These are phyloP conservation scores for Hyphopichia fennica DNA, from an alignment of 1,139 yeast species.

Conservation along the genomic window DNA sequence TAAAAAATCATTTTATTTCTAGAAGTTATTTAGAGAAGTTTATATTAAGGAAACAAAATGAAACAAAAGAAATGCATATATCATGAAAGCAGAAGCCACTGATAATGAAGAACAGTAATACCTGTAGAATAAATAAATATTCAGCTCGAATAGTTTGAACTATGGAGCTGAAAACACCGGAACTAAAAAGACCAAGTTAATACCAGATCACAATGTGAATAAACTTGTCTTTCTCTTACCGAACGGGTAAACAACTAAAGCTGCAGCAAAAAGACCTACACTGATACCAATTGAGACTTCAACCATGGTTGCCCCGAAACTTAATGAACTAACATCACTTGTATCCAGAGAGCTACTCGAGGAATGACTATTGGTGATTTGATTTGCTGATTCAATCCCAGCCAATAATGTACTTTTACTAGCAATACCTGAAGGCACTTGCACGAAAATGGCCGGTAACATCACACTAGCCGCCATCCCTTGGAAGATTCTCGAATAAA, in stretches of 20 bases:
- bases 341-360: slow-evolving; percentile 21
- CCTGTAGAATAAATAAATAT: no score
- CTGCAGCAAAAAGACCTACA: slow-evolving; percentile 90
- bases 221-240: slow-evolving; percentile 87
- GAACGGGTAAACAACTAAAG: slow-evolving; percentile 84
- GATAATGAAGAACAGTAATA: no score
- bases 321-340: slow-evolving; percentile 32
- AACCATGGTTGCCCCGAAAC: slow-evolving; percentile 85
- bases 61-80: no score
- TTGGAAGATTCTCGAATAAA: slow-evolving; percentile 82
- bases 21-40: no score
- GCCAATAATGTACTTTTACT: slow-evolving; percentile 81
- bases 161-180: no score
- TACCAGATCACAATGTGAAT: slow-evolving; percentile 67
- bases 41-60: no score
- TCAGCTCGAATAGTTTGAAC: no score
- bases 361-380: slow-evolving; percentile 50
- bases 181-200: no score
- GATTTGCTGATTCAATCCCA: slow-evolving; percentile 76
- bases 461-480: slow-evolving; percentile 96
- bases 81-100: no score
- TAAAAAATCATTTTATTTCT: no score
- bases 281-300: slow-evolving; percentile 92
- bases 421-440: slow-evolving; percentile 94
- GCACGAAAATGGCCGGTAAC: slow-evolving; percentile 93